These are phyloP conservation scores for Liquidambar formosana DNA, from an alignment of 164 flowering plant species.

Conservation along the genomic window DNA sequence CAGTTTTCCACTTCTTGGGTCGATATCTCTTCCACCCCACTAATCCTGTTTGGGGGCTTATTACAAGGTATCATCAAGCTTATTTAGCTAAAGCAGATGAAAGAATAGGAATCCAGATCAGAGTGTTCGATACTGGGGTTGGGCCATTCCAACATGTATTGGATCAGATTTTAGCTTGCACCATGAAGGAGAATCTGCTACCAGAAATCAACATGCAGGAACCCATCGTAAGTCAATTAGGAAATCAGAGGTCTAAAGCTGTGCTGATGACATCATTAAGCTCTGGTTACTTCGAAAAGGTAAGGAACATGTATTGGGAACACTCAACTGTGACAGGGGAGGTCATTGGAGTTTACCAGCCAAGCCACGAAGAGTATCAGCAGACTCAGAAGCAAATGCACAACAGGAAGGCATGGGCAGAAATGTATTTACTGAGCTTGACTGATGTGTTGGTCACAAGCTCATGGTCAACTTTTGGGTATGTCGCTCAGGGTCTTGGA, in stretches of 20 bases:
- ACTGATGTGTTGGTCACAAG: constrained; percentile 71
- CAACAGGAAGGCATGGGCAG: constrained; percentile 82
- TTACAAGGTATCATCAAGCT: constrained; percentile 71
- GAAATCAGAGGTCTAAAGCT: constrained; percentile 42
- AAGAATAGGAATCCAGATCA: constrained; percentile 70
- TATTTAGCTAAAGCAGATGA: constrained; percentile 81
- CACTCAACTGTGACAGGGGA: constrained; percentile 69
- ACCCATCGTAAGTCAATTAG: constrained; percentile 14
- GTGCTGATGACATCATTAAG: constrained; percentile 68
- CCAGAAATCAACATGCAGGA: constrained; percentile 41
- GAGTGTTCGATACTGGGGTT: constrained; percentile 56
- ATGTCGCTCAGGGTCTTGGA: constrained; percentile 90
- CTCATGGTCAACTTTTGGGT: constrained; percentile 89
- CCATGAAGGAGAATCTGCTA: constrained; percentile 58
- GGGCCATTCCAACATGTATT: constrained; percentile 73
- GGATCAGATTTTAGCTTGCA: constrained; percentile 72
- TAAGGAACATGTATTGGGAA: constrained; percentile 78
- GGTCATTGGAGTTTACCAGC: constrained; percentile 62
- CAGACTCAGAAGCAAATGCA: constrained; percentile 62
- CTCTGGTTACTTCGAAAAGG: constrained; percentile 60
- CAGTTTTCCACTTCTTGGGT: constrained; percentile 79
- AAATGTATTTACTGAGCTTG: constrained; percentile 80
- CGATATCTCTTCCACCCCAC: constrained; percentile 84
- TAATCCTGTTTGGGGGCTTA: constrained; percentile 77
- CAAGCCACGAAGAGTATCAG: constrained; percentile 78